phyloP scores from a whole-genome alignment of 1,284 basidiomycete genomes.

The Naganishia albida region DNA sequence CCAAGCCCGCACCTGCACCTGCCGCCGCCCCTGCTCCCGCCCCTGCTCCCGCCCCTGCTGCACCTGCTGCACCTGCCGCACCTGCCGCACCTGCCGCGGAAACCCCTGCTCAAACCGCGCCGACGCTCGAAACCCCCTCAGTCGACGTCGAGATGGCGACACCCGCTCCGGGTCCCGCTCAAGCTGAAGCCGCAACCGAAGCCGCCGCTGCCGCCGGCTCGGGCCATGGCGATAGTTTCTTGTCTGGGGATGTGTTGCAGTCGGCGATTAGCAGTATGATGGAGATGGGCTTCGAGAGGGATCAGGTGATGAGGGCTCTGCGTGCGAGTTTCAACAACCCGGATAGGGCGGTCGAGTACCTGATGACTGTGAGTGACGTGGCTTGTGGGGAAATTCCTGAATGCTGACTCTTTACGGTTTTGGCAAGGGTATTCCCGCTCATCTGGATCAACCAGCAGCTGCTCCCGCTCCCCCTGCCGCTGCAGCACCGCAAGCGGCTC shows the following conservation, averaged over 20 bases:
- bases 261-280: constrained; percentile 76
- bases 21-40: constrained; percentile 45
- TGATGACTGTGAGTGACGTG: constrained; percentile 73
- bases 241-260: constrained; percentile 76
- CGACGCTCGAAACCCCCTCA: constrained; percentile 32
- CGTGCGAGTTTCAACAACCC: constrained; percentile 97
- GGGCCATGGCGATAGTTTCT: constrained; percentile 39
- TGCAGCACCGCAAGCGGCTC: constrained; percentile 37
- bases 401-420: neutral
- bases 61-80: constrained; percentile 42
- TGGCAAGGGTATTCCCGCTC: constrained; percentile 73
- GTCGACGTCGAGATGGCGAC: constrained; percentile 44
- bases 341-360: constrained; percentile 94
- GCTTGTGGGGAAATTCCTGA: neutral
- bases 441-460: constrained; percentile 36
- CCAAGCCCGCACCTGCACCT: constrained; percentile 43
- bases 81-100: constrained; percentile 50
- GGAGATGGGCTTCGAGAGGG: constrained; percentile 92
- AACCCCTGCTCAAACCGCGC: constrained; percentile 28
- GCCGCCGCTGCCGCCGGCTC: constrained; percentile 39
- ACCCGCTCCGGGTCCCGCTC: constrained; percentile 47
- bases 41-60: constrained; percentile 36
- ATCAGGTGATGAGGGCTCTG: constrained; percentile 81
- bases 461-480: constrained; percentile 32
- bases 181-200: constrained; percentile 41